Evolutionary conservation across 306 rosid genomes (phyloP).

Genomic region (Morella rubra): DNA sequence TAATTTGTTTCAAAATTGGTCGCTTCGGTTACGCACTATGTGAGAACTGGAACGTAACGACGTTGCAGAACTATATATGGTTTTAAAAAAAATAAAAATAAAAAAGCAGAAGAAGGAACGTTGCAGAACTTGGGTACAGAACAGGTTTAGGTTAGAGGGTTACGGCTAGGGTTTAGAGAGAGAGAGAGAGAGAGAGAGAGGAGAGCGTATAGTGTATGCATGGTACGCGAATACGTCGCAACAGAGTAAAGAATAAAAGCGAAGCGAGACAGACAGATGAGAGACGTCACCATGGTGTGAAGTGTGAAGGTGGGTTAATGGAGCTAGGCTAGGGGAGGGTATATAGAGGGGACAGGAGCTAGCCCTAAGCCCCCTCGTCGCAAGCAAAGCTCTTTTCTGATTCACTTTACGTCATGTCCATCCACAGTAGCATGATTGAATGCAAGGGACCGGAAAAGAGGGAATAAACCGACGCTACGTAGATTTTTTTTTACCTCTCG

Average conservation of each 20-base stretch:
- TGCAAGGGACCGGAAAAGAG: neutral
- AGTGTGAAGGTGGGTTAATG: slow-evolving; percentile 3
- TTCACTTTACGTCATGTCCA: slow-evolving; percentile 62
- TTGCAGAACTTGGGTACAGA: no score
- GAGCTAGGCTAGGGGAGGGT: slow-evolving; percentile 3
- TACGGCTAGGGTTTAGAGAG: slow-evolving; percentile 21
- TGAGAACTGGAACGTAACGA: no score
- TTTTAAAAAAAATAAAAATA: no score
- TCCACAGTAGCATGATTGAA: slow-evolving; percentile 32
- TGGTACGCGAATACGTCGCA: slow-evolving; percentile 51
- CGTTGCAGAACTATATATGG: no score
- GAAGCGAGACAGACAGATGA: slow-evolving; percentile 18
- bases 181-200: neutral
- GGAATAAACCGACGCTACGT: neutral
- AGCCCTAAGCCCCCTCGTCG: slow-evolving; percentile 21
- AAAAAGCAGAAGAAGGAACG: no score
- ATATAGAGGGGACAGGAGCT: slow-evolving; percentile 28
- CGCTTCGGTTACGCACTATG: no score
- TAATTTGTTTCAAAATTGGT: neutral
- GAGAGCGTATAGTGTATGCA: no score
- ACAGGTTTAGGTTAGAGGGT: no score
- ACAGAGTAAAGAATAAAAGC: slow-evolving; percentile 36
- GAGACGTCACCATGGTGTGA: slow-evolving; percentile 39
- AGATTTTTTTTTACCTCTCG: neutral
- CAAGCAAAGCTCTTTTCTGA: slow-evolving; percentile 27